Conservation (phyloP, 2,329 filamentous ascomycete species). For the Epichloe sp. region DNA sequence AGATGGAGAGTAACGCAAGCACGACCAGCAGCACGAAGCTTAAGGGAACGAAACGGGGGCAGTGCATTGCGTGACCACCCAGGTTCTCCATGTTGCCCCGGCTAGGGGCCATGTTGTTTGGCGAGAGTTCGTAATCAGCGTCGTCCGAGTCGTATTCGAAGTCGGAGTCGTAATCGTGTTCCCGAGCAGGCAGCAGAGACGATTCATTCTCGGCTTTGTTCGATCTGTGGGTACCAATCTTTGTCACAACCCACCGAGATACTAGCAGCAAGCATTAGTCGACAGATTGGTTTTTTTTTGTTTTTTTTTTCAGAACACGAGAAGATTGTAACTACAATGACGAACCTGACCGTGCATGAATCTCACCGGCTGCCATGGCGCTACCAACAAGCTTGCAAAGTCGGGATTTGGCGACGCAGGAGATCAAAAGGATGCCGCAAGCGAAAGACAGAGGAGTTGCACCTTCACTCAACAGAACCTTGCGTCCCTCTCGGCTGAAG, state of each 20-base stretch:
- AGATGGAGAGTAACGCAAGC: slow-evolving; percentile 11
- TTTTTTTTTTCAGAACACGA: not conserved
- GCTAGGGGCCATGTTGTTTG: not conserved
- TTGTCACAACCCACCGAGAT: not conserved
- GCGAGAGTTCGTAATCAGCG: not conserved
- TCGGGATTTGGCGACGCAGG: slow-evolving; percentile 12
- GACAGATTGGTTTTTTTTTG: not conserved
- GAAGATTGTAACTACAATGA: not conserved
- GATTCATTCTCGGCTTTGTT: not conserved
- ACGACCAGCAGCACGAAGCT: slow-evolving; percentile 10
- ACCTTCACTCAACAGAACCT: slow-evolving; percentile 19
- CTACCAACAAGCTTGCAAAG: slow-evolving; percentile 13
- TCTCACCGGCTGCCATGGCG: slow-evolving; percentile 11
- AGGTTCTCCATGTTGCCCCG: not conserved
- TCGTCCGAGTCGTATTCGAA: slow-evolving; percentile 6
- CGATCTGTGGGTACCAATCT: not conserved
- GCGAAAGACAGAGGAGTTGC: slow-evolving; percentile 13
- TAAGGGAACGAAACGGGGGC: slow-evolving; percentile 6
- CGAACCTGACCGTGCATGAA: slow-evolving; percentile 13
- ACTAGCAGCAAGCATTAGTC: not conserved
- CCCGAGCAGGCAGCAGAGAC: slow-evolving; percentile 3
- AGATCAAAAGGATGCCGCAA: slow-evolving; percentile 11
- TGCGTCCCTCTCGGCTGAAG: slow-evolving; percentile 17
- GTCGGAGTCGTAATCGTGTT: slow-evolving; percentile 3
- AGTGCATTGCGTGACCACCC: slow-evolving; percentile 7